A percentile compares a stretch with the other conserved stretches of the same genome.
Evolutionary conservation across 2,329 filamentous ascomycete species (phyloP).

Genomic region (Gliomastix tumulicola): DNA sequence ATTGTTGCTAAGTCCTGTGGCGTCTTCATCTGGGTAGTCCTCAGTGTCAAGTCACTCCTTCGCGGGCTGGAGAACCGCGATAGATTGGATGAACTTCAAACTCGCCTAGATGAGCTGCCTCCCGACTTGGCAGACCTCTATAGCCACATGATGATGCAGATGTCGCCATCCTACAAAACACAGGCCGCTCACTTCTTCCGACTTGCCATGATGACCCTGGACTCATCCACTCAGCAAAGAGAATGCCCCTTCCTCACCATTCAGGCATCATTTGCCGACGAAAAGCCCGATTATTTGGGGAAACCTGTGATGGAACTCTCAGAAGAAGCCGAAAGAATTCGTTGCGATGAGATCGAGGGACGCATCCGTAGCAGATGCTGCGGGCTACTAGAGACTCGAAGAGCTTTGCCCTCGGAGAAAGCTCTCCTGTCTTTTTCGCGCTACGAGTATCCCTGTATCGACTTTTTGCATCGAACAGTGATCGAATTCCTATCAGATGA

Average conservation of each 20-base stretch:
- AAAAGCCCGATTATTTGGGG: neutral
- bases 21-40: neutral
- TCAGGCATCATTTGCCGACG: neutral
- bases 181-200: neutral
- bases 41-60: neutral
- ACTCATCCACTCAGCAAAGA: neutral
- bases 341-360: neutral
- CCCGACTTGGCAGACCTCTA: neutral
- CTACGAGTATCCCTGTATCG: too few relatives aligned
- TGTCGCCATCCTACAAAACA: neutral
- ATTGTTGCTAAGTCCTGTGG: neutral
- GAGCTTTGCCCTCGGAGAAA: neutral
- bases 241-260: neutral
- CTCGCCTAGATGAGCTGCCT: neutral
- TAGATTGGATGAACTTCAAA: neutral
- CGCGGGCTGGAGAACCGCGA: neutral
- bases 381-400: neutral
- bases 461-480: neutral
- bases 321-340: neutral
- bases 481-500: neutral
- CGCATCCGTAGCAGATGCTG: neutral
- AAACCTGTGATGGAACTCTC: neutral
- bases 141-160: neutral
- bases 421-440: neutral
- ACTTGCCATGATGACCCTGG: neutral